phyloP scores from a whole-genome alignment of 2,329 filamentous ascomycete genomes.

The Calonectria pseudoreteaudii region DNA sequence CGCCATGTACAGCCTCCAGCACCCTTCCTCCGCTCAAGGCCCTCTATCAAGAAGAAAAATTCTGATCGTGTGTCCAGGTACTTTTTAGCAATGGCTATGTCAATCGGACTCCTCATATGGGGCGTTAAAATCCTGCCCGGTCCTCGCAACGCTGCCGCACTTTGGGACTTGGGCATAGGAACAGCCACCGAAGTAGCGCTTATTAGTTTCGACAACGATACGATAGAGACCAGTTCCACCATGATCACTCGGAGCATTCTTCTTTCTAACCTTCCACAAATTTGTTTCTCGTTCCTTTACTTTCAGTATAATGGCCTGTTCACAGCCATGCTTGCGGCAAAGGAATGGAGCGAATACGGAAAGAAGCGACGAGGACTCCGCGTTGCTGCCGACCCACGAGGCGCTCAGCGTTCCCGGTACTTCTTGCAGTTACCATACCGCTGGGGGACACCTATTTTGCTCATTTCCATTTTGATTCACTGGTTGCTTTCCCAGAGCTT shows the following conservation, averaged over 20 bases:
- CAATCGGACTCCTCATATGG: not conserved
- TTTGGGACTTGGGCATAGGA: slow-evolving; percentile 24
- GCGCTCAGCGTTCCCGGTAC: slow-evolving; percentile 20
- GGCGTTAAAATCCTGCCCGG: not conserved
- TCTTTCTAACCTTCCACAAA: slow-evolving; percentile 9
- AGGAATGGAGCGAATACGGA: slow-evolving; percentile 25
- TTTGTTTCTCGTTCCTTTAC: slow-evolving; percentile 22
- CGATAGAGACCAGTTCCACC: not conserved
- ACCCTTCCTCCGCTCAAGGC: too few relatives aligned
- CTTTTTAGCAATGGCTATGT: not conserved
- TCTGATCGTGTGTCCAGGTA: not conserved
- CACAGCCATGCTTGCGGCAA: slow-evolving; percentile 22
- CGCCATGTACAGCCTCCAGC: not conserved
- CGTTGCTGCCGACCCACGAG: slow-evolving; percentile 7
- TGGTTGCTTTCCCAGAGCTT: slow-evolving; percentile 26
- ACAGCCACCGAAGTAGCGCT: not conserved
- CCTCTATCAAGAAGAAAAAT: not conserved
- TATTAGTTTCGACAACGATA: not conserved
- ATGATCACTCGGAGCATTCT: not conserved
- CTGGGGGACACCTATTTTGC: slow-evolving; percentile 1
- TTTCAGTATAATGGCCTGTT: slow-evolving; percentile 24
- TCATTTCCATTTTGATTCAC: slow-evolving; percentile 11
- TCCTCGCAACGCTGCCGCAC: not conserved
- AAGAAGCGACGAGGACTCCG: slow-evolving; percentile 1
- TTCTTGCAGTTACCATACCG: slow-evolving; percentile 27